phyloP scores from a whole-genome alignment of 1,284 basidiomycete genomes.

The Cutaneotrichosporon spelunceum region DNA sequence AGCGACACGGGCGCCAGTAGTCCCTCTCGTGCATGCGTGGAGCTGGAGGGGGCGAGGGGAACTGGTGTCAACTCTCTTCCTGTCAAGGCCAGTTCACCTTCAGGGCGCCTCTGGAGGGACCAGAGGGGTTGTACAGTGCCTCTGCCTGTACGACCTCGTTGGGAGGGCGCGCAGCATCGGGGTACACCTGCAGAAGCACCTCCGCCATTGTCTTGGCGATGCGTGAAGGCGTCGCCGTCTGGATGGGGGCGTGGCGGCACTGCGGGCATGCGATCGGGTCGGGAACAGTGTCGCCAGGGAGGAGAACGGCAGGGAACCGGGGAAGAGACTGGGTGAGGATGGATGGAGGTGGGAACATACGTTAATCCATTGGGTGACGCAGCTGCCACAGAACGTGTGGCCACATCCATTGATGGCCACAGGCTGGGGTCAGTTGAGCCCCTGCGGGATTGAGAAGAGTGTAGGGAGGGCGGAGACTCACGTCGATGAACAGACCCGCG shows the following conservation, averaged over 20 bases:
- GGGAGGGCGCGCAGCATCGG: constrained; percentile 18
- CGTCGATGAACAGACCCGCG: constrained; percentile 27
- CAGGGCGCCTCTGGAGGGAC: constrained; percentile 13
- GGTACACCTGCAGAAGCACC: constrained; percentile 21
- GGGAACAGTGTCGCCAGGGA: constrained; percentile 69
- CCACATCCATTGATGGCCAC: constrained; percentile 30
- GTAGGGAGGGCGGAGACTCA: constrained; percentile 1
- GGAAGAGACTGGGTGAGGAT: constrained; percentile 54
- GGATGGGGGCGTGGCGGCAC: constrained; percentile 26
- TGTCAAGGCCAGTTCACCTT: constrained; percentile 11
- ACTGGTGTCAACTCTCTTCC: constrained; percentile 20
- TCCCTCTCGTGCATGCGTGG: constrained; percentile 19
- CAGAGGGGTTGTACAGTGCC: constrained; percentile 15
- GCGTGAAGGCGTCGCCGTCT: constrained; percentile 22
- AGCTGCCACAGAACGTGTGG: constrained; percentile 29
- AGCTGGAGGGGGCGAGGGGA: constrained; percentile 25
- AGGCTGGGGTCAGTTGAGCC: constrained; percentile 20
- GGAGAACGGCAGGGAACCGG: constrained; percentile 66
- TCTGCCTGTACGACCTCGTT: constrained; percentile 24
- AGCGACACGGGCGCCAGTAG: constrained; percentile 27
- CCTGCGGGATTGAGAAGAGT: background rate
- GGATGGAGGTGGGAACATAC: constrained; percentile 7
- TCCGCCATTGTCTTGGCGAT: constrained; percentile 24
- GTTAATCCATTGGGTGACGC: constrained; percentile 28
- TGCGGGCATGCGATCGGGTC: constrained; percentile 52